Base-by-base conservation (phyloP, 2,329 filamentous ascomycete species). In the Reticulascus tulasneorum region DNA sequence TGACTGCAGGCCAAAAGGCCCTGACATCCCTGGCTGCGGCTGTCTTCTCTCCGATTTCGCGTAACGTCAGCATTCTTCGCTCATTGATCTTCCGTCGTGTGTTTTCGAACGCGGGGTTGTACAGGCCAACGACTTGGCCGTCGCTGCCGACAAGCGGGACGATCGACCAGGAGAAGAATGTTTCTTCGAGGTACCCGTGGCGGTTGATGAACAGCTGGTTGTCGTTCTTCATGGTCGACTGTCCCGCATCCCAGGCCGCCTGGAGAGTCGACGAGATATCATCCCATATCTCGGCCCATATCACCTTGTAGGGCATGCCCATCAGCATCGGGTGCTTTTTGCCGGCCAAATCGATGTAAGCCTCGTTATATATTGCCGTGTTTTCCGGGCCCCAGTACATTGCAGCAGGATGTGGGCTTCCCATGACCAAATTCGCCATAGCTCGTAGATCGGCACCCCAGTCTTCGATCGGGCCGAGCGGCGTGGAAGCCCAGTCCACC, bases 351-450 rank as follows among this genome's bases (percentile, higher is more conserved):
- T 79, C 62, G 24, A 84, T 73, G 51, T 86, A 86, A 1, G 82
- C 79, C 48, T 85, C 82, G 47, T 88, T 88, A 59, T 88, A 88
- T 9, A 88, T 75, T 7, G 74, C 73, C 12, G 80, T 71, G 26
- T 77, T 67, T 10, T 89, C 79, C 3, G 71, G 67, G 0, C 86
- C 86, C 86, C 86, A 91, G 55, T 90, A 91, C 70, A 89, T 78
- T 7, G 83, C 82, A 6, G 81, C 78, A 2, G 84, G 82, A 51
- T 88, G 79, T 9, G 84, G 84, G 40, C 77, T 84, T 11, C 77
- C 82, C 84, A 93, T 89, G 48, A 94, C 79, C 27, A 91, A 62
- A 55, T 90, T 91, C 32, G 84, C 82, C 80, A 90, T 86, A 44
- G 79, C 77, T 35, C 87, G 75, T 31, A 93, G 62, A 48, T 89